Evolutionary conservation across 1,139 yeast species (phyloP), one percentile per base, ranked within the genome.

Genomic region (Candida smagusa): DNA sequence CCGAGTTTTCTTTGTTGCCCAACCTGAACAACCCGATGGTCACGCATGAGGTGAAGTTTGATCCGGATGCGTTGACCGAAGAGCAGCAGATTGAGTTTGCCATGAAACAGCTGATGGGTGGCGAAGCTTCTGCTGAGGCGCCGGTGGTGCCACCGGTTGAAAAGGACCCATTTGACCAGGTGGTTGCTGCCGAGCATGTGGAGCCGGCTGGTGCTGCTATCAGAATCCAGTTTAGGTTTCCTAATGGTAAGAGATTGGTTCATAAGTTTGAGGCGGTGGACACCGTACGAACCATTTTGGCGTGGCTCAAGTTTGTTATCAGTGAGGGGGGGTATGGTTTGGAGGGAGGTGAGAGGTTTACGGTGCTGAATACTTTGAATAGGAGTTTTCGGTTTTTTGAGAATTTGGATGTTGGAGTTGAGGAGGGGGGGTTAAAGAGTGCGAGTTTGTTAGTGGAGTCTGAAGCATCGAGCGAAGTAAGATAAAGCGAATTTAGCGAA

Each of bases 81-180:
- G 96, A 87, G 47, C 92, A 88, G 53, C 96, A 88, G 57, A 70
- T 88, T 45, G 84, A 84, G 46, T 68, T 79, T 52, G 96, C 96
- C 1, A 72, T 86, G 64, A 72, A 77, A 46, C 81, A 84, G 52
- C 84, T 94, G 0, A 58, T 86, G 31, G 30, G 31, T 4, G 32
- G 12, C 12, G 24, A 13, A 6, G 9, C 9, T 6, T 6, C 9
- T 9, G 31, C 9, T 9, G 12, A 33, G 6, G 16, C 12, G 16
- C 31, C 12, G 5, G 29, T 25, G 23, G 9, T 30, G n/a, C 12
- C 28, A 9, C 25, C 25, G 7, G 25, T 7, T 22, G 25, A 22
- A 22, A 22, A 22, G 9, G 54, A 52, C 32, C 48, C 52, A 2
- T 75, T 79, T 46, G 72, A 70, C 6, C 38, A 61, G 0, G 78